Evolutionary conservation across 352 stramenopile species (phyloP).

Genomic region (Thraustotheca clavata): DNA sequence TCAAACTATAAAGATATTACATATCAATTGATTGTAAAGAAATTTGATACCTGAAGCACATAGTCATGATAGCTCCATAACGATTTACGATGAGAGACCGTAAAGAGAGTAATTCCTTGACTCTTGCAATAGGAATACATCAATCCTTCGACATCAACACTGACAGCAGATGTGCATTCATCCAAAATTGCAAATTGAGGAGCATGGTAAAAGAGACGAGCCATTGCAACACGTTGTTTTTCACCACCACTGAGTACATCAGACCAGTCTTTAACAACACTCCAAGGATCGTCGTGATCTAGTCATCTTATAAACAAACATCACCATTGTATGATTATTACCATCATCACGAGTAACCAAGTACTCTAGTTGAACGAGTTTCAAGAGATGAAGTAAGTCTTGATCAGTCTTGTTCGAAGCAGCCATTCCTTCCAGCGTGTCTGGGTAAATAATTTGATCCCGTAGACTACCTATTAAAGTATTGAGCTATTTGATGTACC

Average conservation of each 20-base stretch:
- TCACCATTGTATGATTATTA: too few relatives aligned
- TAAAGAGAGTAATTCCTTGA: constrained; percentile 89
- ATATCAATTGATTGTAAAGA: not conserved
- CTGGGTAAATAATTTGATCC: constrained; percentile 87
- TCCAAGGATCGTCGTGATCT: constrained; percentile 31
- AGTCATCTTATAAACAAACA: too few relatives aligned
- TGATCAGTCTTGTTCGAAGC: constrained; percentile 40
- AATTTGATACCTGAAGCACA: constrained; percentile 50
- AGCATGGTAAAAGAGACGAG: constrained; percentile 84
- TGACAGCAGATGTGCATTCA: constrained; percentile 80
- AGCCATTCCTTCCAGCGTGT: constrained; percentile 61
- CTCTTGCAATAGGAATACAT: constrained; percentile 82
- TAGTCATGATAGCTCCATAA: constrained; percentile 87
- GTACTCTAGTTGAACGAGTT: constrained; percentile 76
- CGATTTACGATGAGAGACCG: constrained; percentile 85
- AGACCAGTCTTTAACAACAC: constrained; percentile 78
- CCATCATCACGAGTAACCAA: constrained; percentile 63
- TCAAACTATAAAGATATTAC: constrained; percentile 50
- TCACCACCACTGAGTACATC: constrained; percentile 84
- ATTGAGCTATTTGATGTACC: not conserved
- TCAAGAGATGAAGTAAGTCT: constrained; percentile 57
- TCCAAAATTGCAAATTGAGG: constrained; percentile 88
- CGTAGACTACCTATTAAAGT: constrained; percentile 32
- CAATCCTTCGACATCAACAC: constrained; percentile 74
- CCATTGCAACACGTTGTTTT: constrained; percentile 88